Evolutionary conservation across 31 red algal species (phyloP).

Genomic region (Porphyra umbilicalis): DNA sequence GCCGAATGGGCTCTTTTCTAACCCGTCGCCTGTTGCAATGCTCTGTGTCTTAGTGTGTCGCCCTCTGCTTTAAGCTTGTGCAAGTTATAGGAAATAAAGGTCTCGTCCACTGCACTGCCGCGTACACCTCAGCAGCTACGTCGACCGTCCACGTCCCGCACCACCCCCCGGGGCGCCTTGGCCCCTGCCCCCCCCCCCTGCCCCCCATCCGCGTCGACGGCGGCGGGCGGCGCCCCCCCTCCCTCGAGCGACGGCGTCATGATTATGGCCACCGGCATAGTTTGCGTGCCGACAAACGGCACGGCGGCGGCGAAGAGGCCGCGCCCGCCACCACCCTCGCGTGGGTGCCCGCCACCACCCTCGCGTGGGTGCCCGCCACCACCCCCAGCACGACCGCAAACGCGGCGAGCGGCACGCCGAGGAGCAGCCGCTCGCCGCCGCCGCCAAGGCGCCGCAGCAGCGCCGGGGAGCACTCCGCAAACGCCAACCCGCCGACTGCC

Average conservation of each 20-base stretch:
- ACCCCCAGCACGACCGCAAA: slow-evolving; percentile 29
- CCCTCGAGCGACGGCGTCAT: slow-evolving; percentile 45
- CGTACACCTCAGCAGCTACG: too few relatives aligned
- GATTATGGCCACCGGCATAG: slow-evolving; percentile 55
- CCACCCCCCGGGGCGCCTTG: too few relatives aligned
- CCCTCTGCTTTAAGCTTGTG: too few relatives aligned
- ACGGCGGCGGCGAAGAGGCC: slow-evolving; percentile 36
- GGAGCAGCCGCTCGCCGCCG: slow-evolving; percentile 42
- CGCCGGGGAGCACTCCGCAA: slow-evolving; percentile 29
- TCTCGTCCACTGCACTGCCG: too few relatives aligned
- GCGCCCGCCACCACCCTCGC: too few relatives aligned
- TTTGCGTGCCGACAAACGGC: slow-evolving; percentile 57
- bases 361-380: slow-evolving; percentile 37
- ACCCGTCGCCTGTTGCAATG: too few relatives aligned
- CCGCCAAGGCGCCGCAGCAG: slow-evolving; percentile 35
- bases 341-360: slow-evolving; percentile 20
- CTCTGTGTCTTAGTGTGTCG: too few relatives aligned
- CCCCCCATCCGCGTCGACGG: too few relatives aligned
- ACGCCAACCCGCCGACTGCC: slow-evolving; percentile 23
- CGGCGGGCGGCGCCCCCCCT: slow-evolving; percentile 33
- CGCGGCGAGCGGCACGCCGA: slow-evolving; percentile 28
- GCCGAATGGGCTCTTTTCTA: too few relatives aligned
- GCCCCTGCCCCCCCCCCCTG: too few relatives aligned
- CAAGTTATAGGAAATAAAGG: too few relatives aligned
- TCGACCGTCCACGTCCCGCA: too few relatives aligned